Conservation (phyloP, 2,329 filamentous ascomycete species). For the Leptographium flavum region DNA sequence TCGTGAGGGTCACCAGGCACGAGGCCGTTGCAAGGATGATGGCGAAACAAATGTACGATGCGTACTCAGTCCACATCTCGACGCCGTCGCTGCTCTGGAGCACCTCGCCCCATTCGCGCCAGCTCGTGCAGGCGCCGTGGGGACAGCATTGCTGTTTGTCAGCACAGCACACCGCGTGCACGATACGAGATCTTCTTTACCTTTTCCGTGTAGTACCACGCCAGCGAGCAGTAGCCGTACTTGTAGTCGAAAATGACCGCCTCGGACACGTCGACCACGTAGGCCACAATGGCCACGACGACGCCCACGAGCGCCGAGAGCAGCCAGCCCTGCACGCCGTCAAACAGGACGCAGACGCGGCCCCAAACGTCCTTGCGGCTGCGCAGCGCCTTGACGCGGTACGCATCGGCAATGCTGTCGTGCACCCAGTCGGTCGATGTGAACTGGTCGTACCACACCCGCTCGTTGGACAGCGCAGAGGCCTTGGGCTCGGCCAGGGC, state of each 20-base stretch:
- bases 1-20: slow-evolving; percentile 69
- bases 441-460: slow-evolving; percentile 98
- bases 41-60: slow-evolving; percentile 59
- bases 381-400: slow-evolving; percentile 71
- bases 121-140: slow-evolving; percentile 39
- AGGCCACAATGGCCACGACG: slow-evolving; percentile 72
- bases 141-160: slow-evolving; percentile 37
- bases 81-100: slow-evolving; percentile 30
- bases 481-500: slow-evolving; percentile 48
- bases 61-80: slow-evolving; percentile 57
- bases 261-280: slow-evolving; percentile 79
- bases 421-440: slow-evolving; percentile 97
- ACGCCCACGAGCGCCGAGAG: slow-evolving; percentile 81
- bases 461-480: slow-evolving; percentile 58
- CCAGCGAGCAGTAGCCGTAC: slow-evolving; percentile 62
- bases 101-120: slow-evolving; percentile 40
- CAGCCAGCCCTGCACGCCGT: slow-evolving; percentile 88
- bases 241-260: slow-evolving; percentile 80
- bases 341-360: slow-evolving; percentile 61
- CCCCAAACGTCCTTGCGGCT: slow-evolving; percentile 73
- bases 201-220: slow-evolving; percentile 64
- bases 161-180: slow-evolving; percentile 17
- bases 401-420: slow-evolving; percentile 88
- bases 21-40: slow-evolving; percentile 55
- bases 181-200: background rate